These are phyloP conservation scores for Globisporangium recalcitrans DNA, from an alignment of 352 stramenopile genomes.

Conservation along the genomic window DNA sequence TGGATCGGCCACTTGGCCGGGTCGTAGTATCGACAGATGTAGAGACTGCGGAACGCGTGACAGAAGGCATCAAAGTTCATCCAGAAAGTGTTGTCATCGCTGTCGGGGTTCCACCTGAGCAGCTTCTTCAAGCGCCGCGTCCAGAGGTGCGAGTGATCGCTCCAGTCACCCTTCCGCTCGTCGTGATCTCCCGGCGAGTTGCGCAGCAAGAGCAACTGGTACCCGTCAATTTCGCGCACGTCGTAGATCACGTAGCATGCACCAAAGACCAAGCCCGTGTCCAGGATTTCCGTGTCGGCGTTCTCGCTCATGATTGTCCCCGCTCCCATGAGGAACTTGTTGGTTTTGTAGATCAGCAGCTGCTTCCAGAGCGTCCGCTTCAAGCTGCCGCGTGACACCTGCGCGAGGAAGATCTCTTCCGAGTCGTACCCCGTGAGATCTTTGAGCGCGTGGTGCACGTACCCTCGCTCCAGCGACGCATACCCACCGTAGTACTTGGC, in stretches of 20 bases:
- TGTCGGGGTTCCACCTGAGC: conserved; percentile 52
- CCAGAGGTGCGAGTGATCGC: conserved; percentile 88
- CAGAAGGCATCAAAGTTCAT: conserved; percentile 95
- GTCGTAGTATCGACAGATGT: conserved; percentile 92
- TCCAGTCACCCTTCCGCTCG: conserved; percentile 93
- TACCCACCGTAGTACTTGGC: conserved; percentile 91
- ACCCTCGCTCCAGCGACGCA: conserved; percentile 74
- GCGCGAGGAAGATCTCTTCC: conserved; percentile 86
- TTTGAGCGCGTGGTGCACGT: conserved; percentile 89
- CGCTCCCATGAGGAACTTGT: conserved; percentile 89
- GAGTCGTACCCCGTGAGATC: conserved; percentile 84
- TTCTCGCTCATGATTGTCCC: conserved; percentile 83
- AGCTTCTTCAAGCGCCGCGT: conserved; percentile 84
- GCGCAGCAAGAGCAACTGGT: conserved; percentile 85
- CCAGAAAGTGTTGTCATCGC: conserved; percentile 91
- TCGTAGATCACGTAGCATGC: conserved; percentile 91
- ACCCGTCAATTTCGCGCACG: conserved; percentile 77
- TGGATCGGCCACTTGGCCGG: conserved; percentile 68
- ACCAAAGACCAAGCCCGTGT: conserved; percentile 89
- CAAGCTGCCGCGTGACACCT: conserved; percentile 74
- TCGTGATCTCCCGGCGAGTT: conserved; percentile 90
- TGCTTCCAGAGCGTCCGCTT: conserved; percentile 90
- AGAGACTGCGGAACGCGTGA: conserved; percentile 86
- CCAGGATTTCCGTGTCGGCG: conserved; percentile 82
- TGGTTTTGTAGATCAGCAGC: conserved; percentile 74